These are phyloP conservation scores for Yamadazyma laniorum DNA, from an alignment of 805 yeast genomes.

Conservation along the genomic window DNA sequence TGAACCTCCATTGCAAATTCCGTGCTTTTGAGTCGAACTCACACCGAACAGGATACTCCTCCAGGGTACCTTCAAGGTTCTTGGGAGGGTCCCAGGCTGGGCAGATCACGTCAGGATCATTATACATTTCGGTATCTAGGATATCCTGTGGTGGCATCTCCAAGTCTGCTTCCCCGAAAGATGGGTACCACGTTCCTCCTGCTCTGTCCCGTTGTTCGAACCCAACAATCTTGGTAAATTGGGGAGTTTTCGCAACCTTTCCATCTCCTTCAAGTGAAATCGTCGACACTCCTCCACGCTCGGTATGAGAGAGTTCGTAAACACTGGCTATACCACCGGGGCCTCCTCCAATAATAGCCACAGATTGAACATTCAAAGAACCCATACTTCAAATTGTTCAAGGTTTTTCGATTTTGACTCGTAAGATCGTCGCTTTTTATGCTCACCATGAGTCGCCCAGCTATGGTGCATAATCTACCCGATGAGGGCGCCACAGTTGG, in stretches of 20 bases:
- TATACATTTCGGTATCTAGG: conserved; percentile 27
- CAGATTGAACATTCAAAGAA: conserved; percentile 16
- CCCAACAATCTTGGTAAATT: conserved; percentile 36
- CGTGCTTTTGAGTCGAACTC: conserved; percentile 8
- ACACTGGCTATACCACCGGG: conserved; percentile 36
- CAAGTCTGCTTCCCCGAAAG: conserved; percentile 20
- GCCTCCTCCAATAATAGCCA: conserved; percentile 30
- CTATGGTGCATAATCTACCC: too few relatives aligned
- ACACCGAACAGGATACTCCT: conserved; percentile 16
- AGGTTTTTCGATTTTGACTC: too few relatives aligned
- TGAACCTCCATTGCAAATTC: conserved; percentile 36
- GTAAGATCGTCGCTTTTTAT: too few relatives aligned
- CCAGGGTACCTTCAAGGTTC: conserved; percentile 19
- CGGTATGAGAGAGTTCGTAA: conserved; percentile 30
- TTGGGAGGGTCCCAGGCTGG: conserved; percentile 16
- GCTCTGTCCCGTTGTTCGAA: conserved; percentile 42
- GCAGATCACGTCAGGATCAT: conserved; percentile 32
- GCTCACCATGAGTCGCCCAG: too few relatives aligned
- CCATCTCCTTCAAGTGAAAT: conserved; percentile 14
- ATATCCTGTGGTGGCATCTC: conserved; percentile 30
- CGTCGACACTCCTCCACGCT: conserved; percentile 24
- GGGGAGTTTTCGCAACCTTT: conserved; percentile 18
- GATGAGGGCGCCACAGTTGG: too few relatives aligned
- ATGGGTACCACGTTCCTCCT: conserved; percentile 48
- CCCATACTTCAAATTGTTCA: background rate